Evolutionary conservation across 2,329 filamentous ascomycete species (phyloP), one percentile per base, ranked within the genome.

Genomic region (Coccinonectria pachysandricola): DNA sequence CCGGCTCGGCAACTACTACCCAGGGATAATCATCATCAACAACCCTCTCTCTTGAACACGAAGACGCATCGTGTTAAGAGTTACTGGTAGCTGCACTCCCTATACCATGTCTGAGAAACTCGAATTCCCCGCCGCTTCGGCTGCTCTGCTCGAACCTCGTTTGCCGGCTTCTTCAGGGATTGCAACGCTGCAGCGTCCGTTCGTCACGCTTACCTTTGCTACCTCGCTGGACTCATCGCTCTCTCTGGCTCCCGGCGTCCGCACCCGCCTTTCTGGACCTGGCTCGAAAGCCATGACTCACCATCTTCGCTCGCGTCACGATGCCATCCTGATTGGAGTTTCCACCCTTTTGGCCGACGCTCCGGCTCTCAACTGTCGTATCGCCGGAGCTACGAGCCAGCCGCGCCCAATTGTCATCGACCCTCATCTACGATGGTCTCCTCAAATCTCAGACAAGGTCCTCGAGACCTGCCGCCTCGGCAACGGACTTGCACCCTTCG

Each of bases 251-350:
- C 84, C 85, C 0, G 86, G 86, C 9, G 65, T 75, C n/a, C 81
- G 80, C 39, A 96, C 88, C 3, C 64, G 71, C 0, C 70, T 96
- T 9, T 96, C 88, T 2, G 87, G 87, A 4, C 71, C 79, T 0
- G 66, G 77, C 37, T 84, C 84, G 19, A 94, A 94, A 55, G 71
- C 82, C 27, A 92, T 96, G 84, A 95, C 88, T 0, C 88, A 96
- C 55, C 84, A 81, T 50, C 70, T 96, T 15, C 82, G 88, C 44
- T 77, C 78, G 8, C 71, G 68, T 10, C 86, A 96, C 56, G 75
- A 82, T 36, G 85, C 83, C 19, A 93, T 95, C 40, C 65, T 92
- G 13, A 65, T 96, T 16, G 88, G 88, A 12, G 83, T 79, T 4
- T 80, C 80, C 3, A 96, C 88, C 1, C 82, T 85, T 6, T 62